Percentiles rank a stretch among this genome's conserved stretches.
These are phyloP conservation scores for Pyrenophora seminiperda DNA, from an alignment of 2,329 filamentous ascomycete genomes.

Conservation along the genomic window DNA sequence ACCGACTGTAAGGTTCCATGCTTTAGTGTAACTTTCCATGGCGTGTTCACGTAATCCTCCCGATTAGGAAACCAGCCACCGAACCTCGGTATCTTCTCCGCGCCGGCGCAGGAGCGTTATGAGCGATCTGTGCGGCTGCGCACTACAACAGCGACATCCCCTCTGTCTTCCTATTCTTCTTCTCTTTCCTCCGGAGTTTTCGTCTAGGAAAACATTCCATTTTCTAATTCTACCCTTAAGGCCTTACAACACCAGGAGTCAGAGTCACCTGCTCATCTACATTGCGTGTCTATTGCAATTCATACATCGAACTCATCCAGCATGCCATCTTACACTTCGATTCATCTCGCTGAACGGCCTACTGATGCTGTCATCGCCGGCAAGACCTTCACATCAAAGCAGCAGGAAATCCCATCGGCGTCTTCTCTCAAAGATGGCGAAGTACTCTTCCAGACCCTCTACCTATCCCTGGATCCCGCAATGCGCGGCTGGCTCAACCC, in stretches of 20 bases:
- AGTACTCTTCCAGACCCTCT: constrained; percentile 64
- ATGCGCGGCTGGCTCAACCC: constrained; percentile 73
- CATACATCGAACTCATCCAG: background rate
- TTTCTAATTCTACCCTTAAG: too few species aligned
- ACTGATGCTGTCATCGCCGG: constrained; percentile 65
- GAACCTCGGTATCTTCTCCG: constrained; percentile 34
- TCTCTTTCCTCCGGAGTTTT: background rate
- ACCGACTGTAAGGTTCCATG: background rate
- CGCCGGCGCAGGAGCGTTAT: constrained; percentile 15
- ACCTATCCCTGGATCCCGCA: constrained; percentile 74
- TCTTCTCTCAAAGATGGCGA: constrained; percentile 66
- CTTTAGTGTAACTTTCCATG: background rate
- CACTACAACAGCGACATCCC: constrained; percentile 1
- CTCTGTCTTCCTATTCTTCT: background rate
- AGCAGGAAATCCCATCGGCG: constrained; percentile 53
- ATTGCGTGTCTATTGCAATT: background rate
- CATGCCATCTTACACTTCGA: constrained; percentile 51
- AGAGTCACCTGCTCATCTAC: too few species aligned
- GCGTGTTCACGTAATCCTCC: constrained; percentile 10
- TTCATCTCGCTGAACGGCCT: constrained; percentile 69
- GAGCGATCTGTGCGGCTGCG: constrained; percentile 24
- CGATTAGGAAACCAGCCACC: constrained; percentile 19
- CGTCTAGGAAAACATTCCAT: background rate
- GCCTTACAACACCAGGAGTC: too few species aligned
- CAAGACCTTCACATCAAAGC: constrained; percentile 65